A percentile compares a stretch with the other conserved stretches of the same genome.
Evolutionary conservation across 1,284 basidiomycete species (phyloP).

Genomic region (Ceraceosorus bombacis): DNA sequence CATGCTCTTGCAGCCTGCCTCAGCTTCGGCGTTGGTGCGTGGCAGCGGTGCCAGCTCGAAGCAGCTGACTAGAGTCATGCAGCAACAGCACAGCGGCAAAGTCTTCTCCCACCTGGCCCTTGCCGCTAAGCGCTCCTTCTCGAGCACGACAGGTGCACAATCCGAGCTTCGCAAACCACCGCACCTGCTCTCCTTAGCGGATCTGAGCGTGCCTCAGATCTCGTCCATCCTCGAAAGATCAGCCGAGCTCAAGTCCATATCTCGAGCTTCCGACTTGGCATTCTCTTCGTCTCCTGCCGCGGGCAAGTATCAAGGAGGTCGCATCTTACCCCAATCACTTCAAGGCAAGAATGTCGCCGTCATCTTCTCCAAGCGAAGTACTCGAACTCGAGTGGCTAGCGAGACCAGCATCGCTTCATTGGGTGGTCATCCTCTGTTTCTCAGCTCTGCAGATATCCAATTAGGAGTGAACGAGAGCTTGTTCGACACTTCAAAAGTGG

Average conservation of each 20-base stretch:
- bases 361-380: constrained; percentile 85
- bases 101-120: too few species aligned
- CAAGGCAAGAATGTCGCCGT: constrained; percentile 76
- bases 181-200: constrained; percentile 2
- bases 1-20: too few species aligned
- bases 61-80: too few species aligned
- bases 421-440: constrained; percentile 76
- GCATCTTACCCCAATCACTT: constrained; percentile 54
- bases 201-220: not conserved
- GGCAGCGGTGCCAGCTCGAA: too few species aligned
- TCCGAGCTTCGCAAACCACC: not conserved
- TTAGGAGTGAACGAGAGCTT: constrained; percentile 88
- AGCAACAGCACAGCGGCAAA: too few species aligned
- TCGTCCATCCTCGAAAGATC: not conserved
- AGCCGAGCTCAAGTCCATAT: not conserved
- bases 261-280: not conserved
- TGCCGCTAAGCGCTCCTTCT: too few species aligned
- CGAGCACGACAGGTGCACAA: too few species aligned
- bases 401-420: constrained; percentile 58
- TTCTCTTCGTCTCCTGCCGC: constrained; percentile 17
- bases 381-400: constrained; percentile 78
- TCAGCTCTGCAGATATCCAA: constrained; percentile 87
- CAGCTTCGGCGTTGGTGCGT: too few species aligned
- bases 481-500: constrained; percentile 70
- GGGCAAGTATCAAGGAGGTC: constrained; percentile 10